Evolutionary conservation across 441 rosid genomes (phyloP), one percentile per base, ranked within the genome.

Genomic region (Croton laevigatus): DNA sequence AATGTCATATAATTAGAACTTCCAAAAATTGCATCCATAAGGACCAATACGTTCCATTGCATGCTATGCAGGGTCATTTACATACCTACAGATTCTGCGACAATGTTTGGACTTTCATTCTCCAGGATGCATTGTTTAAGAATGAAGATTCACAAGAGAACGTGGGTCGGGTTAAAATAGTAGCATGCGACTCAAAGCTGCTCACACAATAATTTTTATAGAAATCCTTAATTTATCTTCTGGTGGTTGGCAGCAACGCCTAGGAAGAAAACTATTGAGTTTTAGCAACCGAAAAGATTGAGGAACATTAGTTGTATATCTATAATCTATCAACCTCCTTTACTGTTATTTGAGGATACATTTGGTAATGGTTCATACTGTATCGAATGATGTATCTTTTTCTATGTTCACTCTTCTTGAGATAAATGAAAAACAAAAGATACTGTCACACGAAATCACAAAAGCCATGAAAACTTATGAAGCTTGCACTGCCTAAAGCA

Each of bases 41-140:
- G 23, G 37, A 44, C 37, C 71, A 62, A 71, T 66, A 2, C 8
- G 0, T 69, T 12, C 22, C 20, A 7, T 52, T 73, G 3, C 70
- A 34, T 66, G 20, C 34, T 37, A n/a, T 27, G 51, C 93, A 93
- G 99, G 99, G 98, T 45, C 98, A 95, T 78, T 82, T 93, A 76
- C 99, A 93, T 83, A 93, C 98, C n/a, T 93, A 95, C 80, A 87
- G 98, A 80, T 95, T 89, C 85, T 93, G 98, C 66, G 99, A 95
- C 93, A 91, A 90, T 48, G 97, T 95, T 3, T 95, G 99, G 99
- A 95, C 99, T 70, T 95, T 95, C 85, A 89, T 95, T 81, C 80
- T 95, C 73, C 97, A 88, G 75, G 76, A 82, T 62, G 99, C 97
- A 0, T 0, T 17, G 75, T 93, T 95, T 78, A 89, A 95, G 85